Percentiles rank a stretch among this genome's conserved stretches.
phyloP scores from a whole-genome alignment of 345 rosid genomes.

The Corchorus capsularis region DNA sequence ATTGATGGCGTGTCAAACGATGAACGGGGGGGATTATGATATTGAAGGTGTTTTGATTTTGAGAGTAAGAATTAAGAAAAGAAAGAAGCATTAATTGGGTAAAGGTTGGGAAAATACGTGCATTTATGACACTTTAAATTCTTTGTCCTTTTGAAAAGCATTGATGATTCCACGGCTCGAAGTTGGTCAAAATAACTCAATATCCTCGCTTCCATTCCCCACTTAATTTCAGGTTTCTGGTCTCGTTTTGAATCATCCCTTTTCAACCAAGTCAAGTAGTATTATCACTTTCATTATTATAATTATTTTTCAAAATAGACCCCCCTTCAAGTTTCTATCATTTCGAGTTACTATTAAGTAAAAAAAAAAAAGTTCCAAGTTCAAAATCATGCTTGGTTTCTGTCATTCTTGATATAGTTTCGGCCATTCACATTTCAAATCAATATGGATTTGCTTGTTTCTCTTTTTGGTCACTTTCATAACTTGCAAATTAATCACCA shows the following conservation, averaged over 20 bases:
- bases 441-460: not conserved
- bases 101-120: not conserved
- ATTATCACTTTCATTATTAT: too few relatives aligned
- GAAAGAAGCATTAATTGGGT: constrained; percentile 25
- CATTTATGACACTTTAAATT: constrained; percentile 29
- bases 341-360: not conserved
- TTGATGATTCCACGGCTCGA: constrained; percentile 33
- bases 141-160: constrained; percentile 20
- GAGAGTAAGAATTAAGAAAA: not conserved
- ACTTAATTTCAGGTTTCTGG: constrained; percentile 1
- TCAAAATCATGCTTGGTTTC: not conserved
- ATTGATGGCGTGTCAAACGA: constrained; percentile 25
- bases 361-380: not conserved
- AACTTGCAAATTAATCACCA: not conserved
- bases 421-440: not conserved
- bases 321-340: too few relatives aligned
- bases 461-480: not conserved
- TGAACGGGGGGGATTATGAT: not conserved
- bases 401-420: not conserved
- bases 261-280: not conserved
- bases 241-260: not conserved
- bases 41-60: not conserved
- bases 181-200: constrained; percentile 23
- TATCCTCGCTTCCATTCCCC: not conserved
- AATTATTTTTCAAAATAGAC: too few relatives aligned